Evolutionary conservation across 768 basidiomycete genomes (phyloP), one percentile per base, ranked within the genome.

Genomic region (Auriscalpium vulgare): DNA sequence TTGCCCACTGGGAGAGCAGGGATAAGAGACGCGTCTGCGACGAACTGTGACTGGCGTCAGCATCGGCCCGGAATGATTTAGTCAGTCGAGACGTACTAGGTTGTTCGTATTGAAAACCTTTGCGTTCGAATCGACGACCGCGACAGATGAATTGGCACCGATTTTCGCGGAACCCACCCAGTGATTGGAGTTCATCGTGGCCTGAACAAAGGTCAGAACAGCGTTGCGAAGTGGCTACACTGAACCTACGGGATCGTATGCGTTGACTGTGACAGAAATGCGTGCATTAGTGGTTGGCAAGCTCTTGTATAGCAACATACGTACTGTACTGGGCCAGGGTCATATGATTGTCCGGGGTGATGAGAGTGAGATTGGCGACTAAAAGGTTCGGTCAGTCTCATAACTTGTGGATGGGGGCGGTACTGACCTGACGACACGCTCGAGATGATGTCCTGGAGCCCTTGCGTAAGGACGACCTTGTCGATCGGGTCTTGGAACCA

Each of bases 401-500:
- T 29, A 29, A 29, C 29, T 29, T 29, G 29, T 29, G 29, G 29
- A 29, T 29, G 2, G 29, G 4, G 29, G 5, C 29, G 29, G 29
- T 29, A 29, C 29, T 29, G 29, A 80, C 80, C 75, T 37, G 62
- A 69, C 11, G 69, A 67, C 8, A 82, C 66, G 51, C 68, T 72
- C 10, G 72, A 64, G 3, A 81, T 54, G 40, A 83, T 63, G 56
- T 81, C 78, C 37, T 78, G 73, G 49, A 84, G 69, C 8, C 75
- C 81, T 36, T 74, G 71, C 21, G 82, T 67, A 19, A 84, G 64
- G 16, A 77, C 72, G 0, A 67, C 64, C 67, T 82, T 83, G 68
- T 85, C 83, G 9, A 75, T 69, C 0, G 80, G 74, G 63, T 84
- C 81, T 19, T 70, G 69, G 62, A 85, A 76, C 82, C 83, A 85